phyloP scores from a whole-genome alignment of 2,329 filamentous ascomycete genomes.

The Talaromyces sp. region DNA sequence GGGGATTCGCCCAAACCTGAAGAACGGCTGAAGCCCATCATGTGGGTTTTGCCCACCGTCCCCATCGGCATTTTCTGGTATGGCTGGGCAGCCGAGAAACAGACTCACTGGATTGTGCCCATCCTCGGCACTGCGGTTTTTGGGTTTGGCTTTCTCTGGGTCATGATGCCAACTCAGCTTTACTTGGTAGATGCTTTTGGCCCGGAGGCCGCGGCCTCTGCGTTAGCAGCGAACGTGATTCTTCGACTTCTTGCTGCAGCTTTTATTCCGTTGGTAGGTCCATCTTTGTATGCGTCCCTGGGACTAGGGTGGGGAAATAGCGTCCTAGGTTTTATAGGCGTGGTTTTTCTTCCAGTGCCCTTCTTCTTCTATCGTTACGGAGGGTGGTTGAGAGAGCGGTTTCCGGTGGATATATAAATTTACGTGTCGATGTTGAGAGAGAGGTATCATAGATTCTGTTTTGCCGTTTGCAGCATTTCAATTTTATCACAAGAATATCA shows the following conservation, averaged over 20 bases:
- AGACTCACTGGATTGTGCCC: conserved; percentile 54
- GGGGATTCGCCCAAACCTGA: conserved; percentile 5
- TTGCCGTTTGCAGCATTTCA: too few species aligned
- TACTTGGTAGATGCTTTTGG: conserved; percentile 57
- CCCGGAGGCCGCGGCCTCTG: conserved; percentile 39
- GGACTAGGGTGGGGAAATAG: conserved; percentile 48
- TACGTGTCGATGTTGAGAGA: too few species aligned
- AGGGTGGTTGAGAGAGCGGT: conserved; percentile 28
- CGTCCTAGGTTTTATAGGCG: conserved; percentile 52
- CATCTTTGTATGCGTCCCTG: conserved; percentile 43
- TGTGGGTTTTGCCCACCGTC: neutral
- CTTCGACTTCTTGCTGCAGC: conserved; percentile 53
- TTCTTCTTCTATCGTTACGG: conserved; percentile 29
- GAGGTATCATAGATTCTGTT: too few species aligned
- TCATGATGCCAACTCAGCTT: conserved; percentile 51
- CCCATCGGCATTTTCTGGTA: conserved; percentile 48
- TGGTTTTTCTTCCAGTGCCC: conserved; percentile 42
- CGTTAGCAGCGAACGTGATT: conserved; percentile 51
- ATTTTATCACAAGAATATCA: too few species aligned
- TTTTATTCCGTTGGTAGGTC: conserved; percentile 57
- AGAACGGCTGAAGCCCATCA: neutral
- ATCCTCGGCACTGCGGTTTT: conserved; percentile 55
- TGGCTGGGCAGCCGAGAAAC: conserved; percentile 51
- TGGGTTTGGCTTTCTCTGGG: conserved; percentile 47
- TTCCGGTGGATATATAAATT: neutral